Conservation (phyloP, 192 early-diverging fungal genomes). For the Obelidium mucronatum region DNA sequence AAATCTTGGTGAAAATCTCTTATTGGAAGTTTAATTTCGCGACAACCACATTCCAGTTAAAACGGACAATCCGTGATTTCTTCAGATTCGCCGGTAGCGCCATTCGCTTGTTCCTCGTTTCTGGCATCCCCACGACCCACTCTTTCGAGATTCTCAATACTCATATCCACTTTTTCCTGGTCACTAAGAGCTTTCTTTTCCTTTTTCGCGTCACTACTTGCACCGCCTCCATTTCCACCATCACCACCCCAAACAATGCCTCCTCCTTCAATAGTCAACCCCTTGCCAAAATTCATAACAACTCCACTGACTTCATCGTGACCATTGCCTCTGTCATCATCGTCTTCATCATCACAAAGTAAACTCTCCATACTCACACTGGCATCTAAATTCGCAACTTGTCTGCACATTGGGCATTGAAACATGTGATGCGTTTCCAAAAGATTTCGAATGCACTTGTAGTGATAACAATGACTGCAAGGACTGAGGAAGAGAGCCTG, state of each 20-base stretch:
- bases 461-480: slow-evolving; percentile 71
- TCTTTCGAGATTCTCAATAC: slow-evolving; percentile 27
- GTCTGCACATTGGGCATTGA: slow-evolving; percentile 68
- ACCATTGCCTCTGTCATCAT: slow-evolving; percentile 34
- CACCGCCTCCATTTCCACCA: background rate
- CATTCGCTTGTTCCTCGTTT: too few relatives aligned
- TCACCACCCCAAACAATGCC: slow-evolving; percentile 32
- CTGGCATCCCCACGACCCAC: background rate
- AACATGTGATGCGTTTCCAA: slow-evolving; percentile 62
- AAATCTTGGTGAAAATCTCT: slow-evolving; percentile 4
- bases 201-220: background rate
- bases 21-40: too few relatives aligned
- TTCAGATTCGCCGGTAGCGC: background rate
- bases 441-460: slow-evolving; percentile 61
- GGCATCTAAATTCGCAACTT: slow-evolving; percentile 68
- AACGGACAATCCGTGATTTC: too few relatives aligned
- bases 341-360: slow-evolving; percentile 45
- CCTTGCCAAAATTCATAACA: slow-evolving; percentile 14
- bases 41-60: too few relatives aligned
- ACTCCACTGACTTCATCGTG: background rate
- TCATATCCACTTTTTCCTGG: slow-evolving; percentile 27
- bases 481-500: slow-evolving; percentile 69
- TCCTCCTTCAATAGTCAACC: slow-evolving; percentile 22
- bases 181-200: slow-evolving; percentile 27
- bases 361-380: slow-evolving; percentile 57